Conservation (phyloP, 2,329 filamentous ascomycete species). For the Coniochaeta sp. region DNA sequence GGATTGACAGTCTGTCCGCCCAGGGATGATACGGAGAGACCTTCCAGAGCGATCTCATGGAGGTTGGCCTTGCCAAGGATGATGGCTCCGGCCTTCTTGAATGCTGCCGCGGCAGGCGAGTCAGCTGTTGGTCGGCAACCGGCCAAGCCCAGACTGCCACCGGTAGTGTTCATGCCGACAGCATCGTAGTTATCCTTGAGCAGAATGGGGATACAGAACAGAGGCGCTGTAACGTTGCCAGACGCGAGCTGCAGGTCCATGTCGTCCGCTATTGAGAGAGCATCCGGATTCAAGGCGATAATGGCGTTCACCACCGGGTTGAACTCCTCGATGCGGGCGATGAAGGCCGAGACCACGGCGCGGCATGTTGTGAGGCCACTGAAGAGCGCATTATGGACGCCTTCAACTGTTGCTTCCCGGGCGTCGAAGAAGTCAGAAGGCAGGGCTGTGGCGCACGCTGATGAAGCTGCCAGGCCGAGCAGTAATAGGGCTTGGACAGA, state of each 20-base stretch:
- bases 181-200: constrained; percentile 60
- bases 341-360: constrained; percentile 43
- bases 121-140: constrained; percentile 35
- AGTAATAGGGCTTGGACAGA: background rate
- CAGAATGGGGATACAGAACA: constrained; percentile 55
- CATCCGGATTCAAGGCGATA: constrained; percentile 39
- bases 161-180: constrained; percentile 47
- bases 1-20: constrained; percentile 60
- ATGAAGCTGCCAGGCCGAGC: background rate
- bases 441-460: background rate
- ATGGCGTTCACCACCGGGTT: constrained; percentile 52
- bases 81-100: constrained; percentile 44
- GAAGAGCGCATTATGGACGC: constrained; percentile 47
- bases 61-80: constrained; percentile 54
- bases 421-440: constrained; percentile 33
- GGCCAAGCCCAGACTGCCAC: constrained; percentile 41
- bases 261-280: constrained; percentile 34
- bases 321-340: constrained; percentile 47
- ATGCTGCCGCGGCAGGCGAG: constrained; percentile 39
- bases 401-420: constrained; percentile 50
- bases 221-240: constrained; percentile 38
- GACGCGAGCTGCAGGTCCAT: constrained; percentile 37
- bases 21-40: constrained; percentile 52
- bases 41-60: constrained; percentile 58
- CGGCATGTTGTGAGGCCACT: constrained; percentile 44